Evolutionary conservation across 345 rosid species (phyloP), one percentile per base, ranked within the genome.

Genomic region (Citrus hindsii): DNA sequence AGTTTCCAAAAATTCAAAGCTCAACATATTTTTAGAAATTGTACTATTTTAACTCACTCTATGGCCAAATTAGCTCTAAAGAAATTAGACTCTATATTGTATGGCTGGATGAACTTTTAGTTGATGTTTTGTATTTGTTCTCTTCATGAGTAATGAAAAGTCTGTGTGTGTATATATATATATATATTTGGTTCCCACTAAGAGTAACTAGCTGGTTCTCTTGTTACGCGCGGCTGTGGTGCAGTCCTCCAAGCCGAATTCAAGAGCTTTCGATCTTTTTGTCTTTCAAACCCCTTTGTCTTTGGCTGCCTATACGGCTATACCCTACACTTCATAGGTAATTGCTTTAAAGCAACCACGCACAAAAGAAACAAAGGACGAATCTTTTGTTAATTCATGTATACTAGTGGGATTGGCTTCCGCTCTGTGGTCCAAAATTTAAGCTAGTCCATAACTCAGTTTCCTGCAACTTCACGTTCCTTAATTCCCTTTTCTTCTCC

Each of bases 141-240:
- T 38, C 42, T 9, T 38, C 42, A 2, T 0, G 42, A 0, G 42
- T 38, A 38, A 2, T 38, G 42, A 2, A 38, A 7, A 2, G 42
- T 2, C 10, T 38, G 8, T 0, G n/a, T n/a, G n/a, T n/a, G 7
- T 7, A 0, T 6, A 6, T 6, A 6, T 6, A 6, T 6, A 1
- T 6, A 6, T 1, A 35, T 35, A 5, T 35, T 24, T 59, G 1
- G 13, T 30, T 30, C 30, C 30, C 14, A 60, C 30, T 2, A 60
- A 9, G 32, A 25, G 32, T 10, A 51, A 51, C 7, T 51, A 16
- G 56, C 21, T 4, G 1, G 56, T 51, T 51, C 56, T 16, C 56
- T 51, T 1, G 7, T 16, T 16, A 14, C 22, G 2, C 27, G 14
- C 3, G 27, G 25, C 0, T n/a, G 77, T 28, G 42, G 35, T 64